Conservation (phyloP, 768 basidiomycete genomes). For the Russula sp. region DNA sequence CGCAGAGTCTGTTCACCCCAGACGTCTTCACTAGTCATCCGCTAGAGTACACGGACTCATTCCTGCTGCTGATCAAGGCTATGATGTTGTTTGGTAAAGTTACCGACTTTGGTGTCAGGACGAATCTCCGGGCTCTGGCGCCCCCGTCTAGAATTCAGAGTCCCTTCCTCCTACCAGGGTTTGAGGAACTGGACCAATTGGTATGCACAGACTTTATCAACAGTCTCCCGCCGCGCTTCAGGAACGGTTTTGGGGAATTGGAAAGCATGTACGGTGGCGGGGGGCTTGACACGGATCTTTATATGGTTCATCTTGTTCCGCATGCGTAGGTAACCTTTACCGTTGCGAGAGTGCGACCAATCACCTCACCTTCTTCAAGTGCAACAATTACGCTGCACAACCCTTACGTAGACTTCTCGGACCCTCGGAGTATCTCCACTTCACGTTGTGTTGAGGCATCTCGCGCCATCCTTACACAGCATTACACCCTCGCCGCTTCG, state of each 20-base stretch:
- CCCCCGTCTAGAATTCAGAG: constrained; percentile 67
- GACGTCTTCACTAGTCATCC: constrained; percentile 67
- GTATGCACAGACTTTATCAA: constrained; percentile 62
- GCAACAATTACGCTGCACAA: constrained; percentile 86
- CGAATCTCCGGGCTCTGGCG: constrained; percentile 59
- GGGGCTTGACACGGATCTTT: constrained; percentile 73
- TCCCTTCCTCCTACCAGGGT: constrained; percentile 61
- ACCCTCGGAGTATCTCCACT: constrained; percentile 60
- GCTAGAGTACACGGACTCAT: constrained; percentile 75
- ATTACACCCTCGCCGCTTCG: constrained; percentile 73
- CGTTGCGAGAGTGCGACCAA: constrained; percentile 17
- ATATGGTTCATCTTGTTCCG: constrained; percentile 81
- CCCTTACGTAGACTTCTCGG: constrained; percentile 70
- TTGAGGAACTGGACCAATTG: constrained; percentile 63
- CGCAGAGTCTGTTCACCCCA: constrained; percentile 60
- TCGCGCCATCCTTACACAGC: constrained; percentile 64
- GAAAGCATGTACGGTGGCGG: constrained; percentile 50
- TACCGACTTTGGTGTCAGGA: constrained; percentile 78
- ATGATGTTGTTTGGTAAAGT: constrained; percentile 82
- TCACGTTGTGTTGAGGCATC: constrained; percentile 71
- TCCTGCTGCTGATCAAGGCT: constrained; percentile 73
- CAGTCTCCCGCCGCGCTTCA: constrained; percentile 62
- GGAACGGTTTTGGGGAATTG: constrained; percentile 55
- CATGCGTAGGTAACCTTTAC: constrained; percentile 58
- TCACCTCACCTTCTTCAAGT: constrained; percentile 34